Base-by-base conservation (phyloP, 176 grass and related monocot species). In the Secale cereale region DNA sequence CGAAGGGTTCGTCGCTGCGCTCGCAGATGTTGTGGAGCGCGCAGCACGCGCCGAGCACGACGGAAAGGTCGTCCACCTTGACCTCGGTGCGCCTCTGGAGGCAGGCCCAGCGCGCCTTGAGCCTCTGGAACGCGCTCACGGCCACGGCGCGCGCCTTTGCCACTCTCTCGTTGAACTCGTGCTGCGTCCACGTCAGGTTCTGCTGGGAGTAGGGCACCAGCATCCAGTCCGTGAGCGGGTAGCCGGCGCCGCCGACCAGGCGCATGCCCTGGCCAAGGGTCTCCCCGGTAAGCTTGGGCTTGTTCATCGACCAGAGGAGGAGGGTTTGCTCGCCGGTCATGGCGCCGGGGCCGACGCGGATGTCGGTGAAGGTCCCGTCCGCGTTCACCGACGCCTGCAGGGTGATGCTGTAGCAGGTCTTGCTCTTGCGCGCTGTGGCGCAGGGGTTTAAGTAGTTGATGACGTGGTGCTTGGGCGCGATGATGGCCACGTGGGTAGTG, bases 11-110 rank as follows among this genome's bases (percentile, higher is more conserved):
- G 52, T 85, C 82, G 41, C 77, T 56, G 76, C 86, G 79, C 91
- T 98, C 91, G 82, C 95, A 98, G 59, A 95, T 93, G 92, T 98
- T 98, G 82, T 98, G 95, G 15, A 98, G 83, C 10, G 93, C 92
- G 80, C 91, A 92, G 88, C 95, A 98, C 17, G 92, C 92, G 9
- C 87, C 93, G 68, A 98, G 85, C 15, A 98, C 75, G 64, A 81
- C 65, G 36, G 92, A 89, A 60, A 98, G 73, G 60, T 98, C 92
- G n/a, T 70, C 65, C 19, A 98, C 86, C 89, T 98, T 94, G 91
- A 94, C 85, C 80, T 94, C 92, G 46, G 86, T 90, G 84, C 95
- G 86, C 77, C 81, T 90, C 81, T 95, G 95, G 46, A 98, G 86
- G 82, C 91, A 98, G 0, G 85, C 86, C 95, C 95, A 97, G 13